Conservation (phyloP, 2,329 filamentous ascomycete species). For the Aspergillus sclerotialis region DNA sequence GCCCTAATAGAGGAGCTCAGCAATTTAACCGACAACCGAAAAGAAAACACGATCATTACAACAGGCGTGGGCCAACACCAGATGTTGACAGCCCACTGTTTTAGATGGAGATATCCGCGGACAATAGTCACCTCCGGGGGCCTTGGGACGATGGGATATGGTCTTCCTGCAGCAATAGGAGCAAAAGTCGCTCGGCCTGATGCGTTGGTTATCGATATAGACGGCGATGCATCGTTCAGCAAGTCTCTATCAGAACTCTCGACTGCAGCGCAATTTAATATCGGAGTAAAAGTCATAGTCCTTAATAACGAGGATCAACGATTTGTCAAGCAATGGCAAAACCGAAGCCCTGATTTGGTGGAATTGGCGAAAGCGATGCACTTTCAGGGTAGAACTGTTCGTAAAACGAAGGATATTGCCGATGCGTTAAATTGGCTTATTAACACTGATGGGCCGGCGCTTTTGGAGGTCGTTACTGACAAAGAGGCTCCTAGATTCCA, state of each 20-base stretch:
- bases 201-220: constrained; percentile 68
- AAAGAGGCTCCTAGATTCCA: constrained; percentile 41
- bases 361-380: constrained; percentile 55
- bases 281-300: constrained; percentile 81
- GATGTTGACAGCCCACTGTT: constrained; percentile 96
- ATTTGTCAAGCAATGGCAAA: constrained; percentile 93
- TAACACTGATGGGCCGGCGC: constrained; percentile 68
- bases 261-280: constrained; percentile 83
- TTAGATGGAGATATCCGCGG: constrained; percentile 80
- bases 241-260: constrained; percentile 88
- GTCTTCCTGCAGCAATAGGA: constrained; percentile 88
- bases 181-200: constrained; percentile 76
- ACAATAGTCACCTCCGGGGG: constrained; percentile 92
- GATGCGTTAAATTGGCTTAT: constrained; percentile 74
- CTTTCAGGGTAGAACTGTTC: constrained; percentile 49
- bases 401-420: constrained; percentile 64
- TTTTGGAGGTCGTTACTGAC: constrained; percentile 79
- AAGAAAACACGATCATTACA: constrained; percentile 73
- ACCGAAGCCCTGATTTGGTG: constrained; percentile 77
- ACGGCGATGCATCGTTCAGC: constrained; percentile 77
- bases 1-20: constrained; percentile 80
- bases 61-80: constrained; percentile 95
- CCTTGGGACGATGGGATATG: constrained; percentile 89
- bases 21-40: constrained; percentile 65
- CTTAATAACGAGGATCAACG: constrained; percentile 90